Base-by-base conservation (phyloP, 2,329 filamentous ascomycete species). In the Microsporum canis region DNA sequence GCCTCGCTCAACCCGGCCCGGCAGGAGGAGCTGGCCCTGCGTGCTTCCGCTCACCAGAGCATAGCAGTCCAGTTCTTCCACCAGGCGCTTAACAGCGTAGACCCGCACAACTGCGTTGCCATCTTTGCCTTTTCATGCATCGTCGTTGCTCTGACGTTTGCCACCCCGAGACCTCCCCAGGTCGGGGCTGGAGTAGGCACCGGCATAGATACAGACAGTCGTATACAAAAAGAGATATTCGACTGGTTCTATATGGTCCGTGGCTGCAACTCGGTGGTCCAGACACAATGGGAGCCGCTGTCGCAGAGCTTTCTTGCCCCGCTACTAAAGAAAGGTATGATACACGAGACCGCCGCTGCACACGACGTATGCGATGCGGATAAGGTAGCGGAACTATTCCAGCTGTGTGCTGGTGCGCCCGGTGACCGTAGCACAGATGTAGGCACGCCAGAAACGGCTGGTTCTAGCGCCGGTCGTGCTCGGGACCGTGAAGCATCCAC, bases 101-200 rank as follows among this genome's bases (percentile, higher is more conserved):
- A 72, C 7, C 67, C 71, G 23, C 66, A 68, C 0, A 77, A 77
- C 59, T 73, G 73, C 34, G 71, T 73, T 10, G 74, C 74, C 1
- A 67, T 78, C 12, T 78, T 70, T 60, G 66, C 66, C 31, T 70
- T 71, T 58, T 69, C 68, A 17, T 70, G 68, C 59, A 56, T 71
- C 58, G 64, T 71, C 29, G 68, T 71, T 43, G 66, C 69, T 17
- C 63, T 70, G 38, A 65, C 69, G 5, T 71, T 70, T 60, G 68
- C 66, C 1, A 41, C 63, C 4, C 59, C 61, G 23, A 60, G 51
- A 8, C 64, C 63, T 27, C 12, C 17, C 33, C 63, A 60, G 34
- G 53, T 62, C 2, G 66, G 65, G 41, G 17, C 17, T 23, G 38
- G 38, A 39, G 38, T 39, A 39, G 17, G 17, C 17, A 23, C 17